Conservation (phyloP, 129 eudicot genomes). For the Solidago caesia region DNA sequence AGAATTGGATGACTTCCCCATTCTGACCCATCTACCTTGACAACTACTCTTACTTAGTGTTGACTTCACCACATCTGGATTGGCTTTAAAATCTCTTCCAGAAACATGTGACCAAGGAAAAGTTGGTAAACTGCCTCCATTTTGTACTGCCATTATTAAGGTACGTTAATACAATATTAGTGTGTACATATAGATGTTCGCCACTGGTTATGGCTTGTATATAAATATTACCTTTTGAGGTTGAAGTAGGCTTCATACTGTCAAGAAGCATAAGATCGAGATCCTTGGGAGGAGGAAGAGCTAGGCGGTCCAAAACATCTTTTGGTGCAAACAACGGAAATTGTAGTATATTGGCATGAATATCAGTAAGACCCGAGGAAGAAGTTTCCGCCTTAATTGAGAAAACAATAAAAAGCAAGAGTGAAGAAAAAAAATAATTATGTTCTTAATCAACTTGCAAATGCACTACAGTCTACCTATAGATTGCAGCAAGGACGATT, state of each 20-base stretch:
- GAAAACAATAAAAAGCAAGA: conserved; percentile 12
- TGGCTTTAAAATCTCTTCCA: conserved; percentile 66
- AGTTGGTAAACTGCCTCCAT: conserved; percentile 74
- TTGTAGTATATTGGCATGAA: conserved; percentile 35
- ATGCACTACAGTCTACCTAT: no score
- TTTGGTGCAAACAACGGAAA: conserved; percentile 54
- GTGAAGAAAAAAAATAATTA: neutral
- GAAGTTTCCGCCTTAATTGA: conserved; percentile 51
- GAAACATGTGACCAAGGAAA: conserved; percentile 88
- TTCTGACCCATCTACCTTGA: conserved; percentile 89
- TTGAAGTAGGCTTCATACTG: conserved; percentile 54
- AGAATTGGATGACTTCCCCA: conserved; percentile 41
- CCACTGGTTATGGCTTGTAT: conserved; percentile 30
- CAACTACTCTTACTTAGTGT: conserved; percentile 59
- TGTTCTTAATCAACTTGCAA: no score
- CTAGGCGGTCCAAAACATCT: conserved; percentile 61
- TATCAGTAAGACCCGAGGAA: conserved; percentile 27
- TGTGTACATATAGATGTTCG: neutral
- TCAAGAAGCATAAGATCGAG: conserved; percentile 80
- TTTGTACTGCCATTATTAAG: conserved; percentile 40
- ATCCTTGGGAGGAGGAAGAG: conserved; percentile 84
- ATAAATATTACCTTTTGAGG: conserved; percentile 52
- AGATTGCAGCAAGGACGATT: no score
- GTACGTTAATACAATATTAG: conserved; percentile 9
- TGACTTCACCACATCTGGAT: conserved; percentile 57